Base-by-base conservation (phyloP, 257 asterid species). In the Ajuga chamaepitys region DNA sequence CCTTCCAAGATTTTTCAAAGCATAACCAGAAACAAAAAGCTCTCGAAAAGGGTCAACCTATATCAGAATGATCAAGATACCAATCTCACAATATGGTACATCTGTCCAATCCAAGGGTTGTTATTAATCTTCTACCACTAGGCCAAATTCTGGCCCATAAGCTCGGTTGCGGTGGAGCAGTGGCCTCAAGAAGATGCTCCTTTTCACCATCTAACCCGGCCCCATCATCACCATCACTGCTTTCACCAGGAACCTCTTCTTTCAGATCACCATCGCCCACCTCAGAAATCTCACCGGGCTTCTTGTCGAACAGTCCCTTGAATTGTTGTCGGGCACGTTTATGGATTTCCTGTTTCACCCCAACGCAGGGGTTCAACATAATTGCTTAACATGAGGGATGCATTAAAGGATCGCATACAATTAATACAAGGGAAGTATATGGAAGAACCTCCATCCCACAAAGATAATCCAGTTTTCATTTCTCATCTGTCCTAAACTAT, bases 221-320 rank as follows among this genome's bases (percentile, higher is more conserved):
- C 13, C 9, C 58, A 44, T 84, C 83, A 34, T 78, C 76, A 8
- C 65, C 47, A 7, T 71, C 83, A 21, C 18, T 65, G 70, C 58
- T 71, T 66, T 80, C 85, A 13, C 17, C 75, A 1, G 80, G 67
- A 38, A 26, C 76, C 22, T 58, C 77, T 52, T 79, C 83, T 7
- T 2, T 71, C 26, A 4, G n/a, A 37, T 81, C 88, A 13, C 18
- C 44, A 28, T 54, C 76, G 46, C 76, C 86, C 40, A 76, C 88
- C 66, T 81, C 99, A 0, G 95, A 66, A 34, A 94, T 94, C 68
- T 88, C 96, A 24, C 99, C 99, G 21, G 99, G 99, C 68, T 83
- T 94, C 89, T 94, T 94, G 86, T 94, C 96, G 30, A 90, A 94
- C 56, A 94, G 64, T 60, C 99, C 99, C 79, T 90, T 88, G 42